These are phyloP conservation scores for Tylopilus sp. DNA, from an alignment of 1,284 basidiomycete genomes.

Conservation along the genomic window DNA sequence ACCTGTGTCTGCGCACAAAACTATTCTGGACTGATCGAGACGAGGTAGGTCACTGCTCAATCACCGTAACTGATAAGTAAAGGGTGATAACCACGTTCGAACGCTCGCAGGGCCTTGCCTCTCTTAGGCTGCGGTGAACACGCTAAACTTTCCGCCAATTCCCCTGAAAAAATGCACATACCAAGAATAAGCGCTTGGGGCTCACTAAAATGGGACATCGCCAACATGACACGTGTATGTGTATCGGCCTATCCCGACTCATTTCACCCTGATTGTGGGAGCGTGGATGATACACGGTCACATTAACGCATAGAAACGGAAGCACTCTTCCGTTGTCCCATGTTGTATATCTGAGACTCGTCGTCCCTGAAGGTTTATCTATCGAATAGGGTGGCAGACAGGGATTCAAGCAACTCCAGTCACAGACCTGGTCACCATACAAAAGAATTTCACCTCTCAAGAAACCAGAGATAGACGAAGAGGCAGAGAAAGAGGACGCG, in stretches of 20 bases:
- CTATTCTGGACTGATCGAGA: background rate
- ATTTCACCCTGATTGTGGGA: background rate
- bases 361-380: background rate
- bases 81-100: conserved; percentile 4
- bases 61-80: background rate
- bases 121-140: background rate
- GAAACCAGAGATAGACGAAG: background rate
- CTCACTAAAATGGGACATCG: background rate
- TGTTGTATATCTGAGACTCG: background rate
- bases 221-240: background rate
- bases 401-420: background rate
- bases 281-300: background rate
- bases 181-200: background rate
- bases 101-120: conserved; percentile 16
- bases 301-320: background rate
- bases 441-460: background rate
- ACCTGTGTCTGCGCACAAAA: background rate
- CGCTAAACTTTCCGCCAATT: background rate
- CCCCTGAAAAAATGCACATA: background rate
- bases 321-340: background rate
- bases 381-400: background rate
- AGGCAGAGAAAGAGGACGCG: conserved; percentile 9
- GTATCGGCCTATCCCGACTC: background rate
- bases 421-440: background rate
- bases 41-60: background rate